A percentile compares a stretch with the other conserved stretches of the same genome.
These are phyloP conservation scores for Begonia masoniana DNA, from an alignment of 306 rosid genomes.

Conservation along the genomic window DNA sequence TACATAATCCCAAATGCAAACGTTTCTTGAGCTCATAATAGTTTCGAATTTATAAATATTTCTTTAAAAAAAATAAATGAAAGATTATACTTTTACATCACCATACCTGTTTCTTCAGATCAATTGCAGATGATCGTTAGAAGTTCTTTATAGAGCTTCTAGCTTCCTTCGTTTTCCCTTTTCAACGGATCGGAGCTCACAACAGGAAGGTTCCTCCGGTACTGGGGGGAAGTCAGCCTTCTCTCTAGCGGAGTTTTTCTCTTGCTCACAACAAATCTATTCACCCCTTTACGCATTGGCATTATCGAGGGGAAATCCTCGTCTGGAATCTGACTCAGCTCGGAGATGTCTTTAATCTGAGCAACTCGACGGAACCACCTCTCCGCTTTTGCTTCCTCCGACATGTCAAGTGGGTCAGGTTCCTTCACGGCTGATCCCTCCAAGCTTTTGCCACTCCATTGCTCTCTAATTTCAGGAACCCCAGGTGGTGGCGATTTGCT, in stretches of 20 bases:
- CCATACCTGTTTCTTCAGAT: no score
- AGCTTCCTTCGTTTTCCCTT: conserved; percentile 44
- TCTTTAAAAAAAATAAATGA: no score
- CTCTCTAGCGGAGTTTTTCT: conserved; percentile 93
- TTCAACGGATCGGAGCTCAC: conserved; percentile 65
- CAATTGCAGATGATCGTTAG: no score
- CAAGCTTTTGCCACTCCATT: conserved; percentile 76
- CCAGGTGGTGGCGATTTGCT: conserved; percentile 24
- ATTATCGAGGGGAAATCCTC: conserved; percentile 97
- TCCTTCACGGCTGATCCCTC: conserved; percentile 96
- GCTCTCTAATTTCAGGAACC: conserved; percentile 24
- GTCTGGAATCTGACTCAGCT: conserved; percentile 92
- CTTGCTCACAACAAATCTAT: conserved; percentile 96
- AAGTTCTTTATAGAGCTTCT: conserved; percentile 2
- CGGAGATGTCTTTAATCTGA: conserved; percentile 91
- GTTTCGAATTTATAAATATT: no score
- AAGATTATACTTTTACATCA: no score
- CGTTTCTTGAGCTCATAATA: no score
- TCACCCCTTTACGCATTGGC: conserved; percentile 99
- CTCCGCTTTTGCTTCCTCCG: conserved; percentile 98
- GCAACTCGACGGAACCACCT: conserved; percentile 96
- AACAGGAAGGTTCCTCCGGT: conserved; percentile 70
- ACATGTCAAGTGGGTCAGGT: conserved; percentile 88
- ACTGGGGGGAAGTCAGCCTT: conserved; percentile 89
- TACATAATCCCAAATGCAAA: no score